phyloP scores from a whole-genome alignment of 805 yeast species.

The Maudiozyma saulgeensis region DNA sequence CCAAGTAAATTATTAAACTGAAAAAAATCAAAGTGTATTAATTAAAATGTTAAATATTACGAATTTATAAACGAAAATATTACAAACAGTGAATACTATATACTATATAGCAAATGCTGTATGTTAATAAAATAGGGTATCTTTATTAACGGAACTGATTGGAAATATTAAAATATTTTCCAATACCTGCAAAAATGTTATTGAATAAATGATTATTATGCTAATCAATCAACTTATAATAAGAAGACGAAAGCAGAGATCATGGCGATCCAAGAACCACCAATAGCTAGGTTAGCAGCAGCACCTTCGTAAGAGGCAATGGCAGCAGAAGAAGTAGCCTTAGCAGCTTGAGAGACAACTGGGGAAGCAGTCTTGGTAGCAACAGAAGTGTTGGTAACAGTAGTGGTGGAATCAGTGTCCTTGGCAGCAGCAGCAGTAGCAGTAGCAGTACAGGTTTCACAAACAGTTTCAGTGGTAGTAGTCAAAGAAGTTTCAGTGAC shows the following conservation, averaged over 20 bases:
- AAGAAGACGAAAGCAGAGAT: constrained; percentile 3
- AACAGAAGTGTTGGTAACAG: constrained; percentile 1
- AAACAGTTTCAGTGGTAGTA: background rate
- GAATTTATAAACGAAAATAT: constrained; percentile 3
- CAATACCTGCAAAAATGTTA: constrained; percentile 1
- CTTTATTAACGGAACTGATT: constrained; percentile 2
- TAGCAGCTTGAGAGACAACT: background rate
- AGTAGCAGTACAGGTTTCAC: background rate
- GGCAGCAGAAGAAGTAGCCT: background rate
- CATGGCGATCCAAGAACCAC: constrained; percentile 4
- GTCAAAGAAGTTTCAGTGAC: constrained; percentile 1
- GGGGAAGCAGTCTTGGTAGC: constrained; percentile 1
- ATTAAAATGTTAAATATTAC: constrained; percentile 1
- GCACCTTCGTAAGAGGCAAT: constrained; percentile 2
- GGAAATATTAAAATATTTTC: background rate
- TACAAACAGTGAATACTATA: constrained; percentile 1
- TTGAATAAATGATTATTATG: background rate
- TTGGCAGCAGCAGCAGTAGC: background rate
- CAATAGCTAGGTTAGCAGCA: constrained; percentile 4
- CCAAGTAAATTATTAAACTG: background rate
- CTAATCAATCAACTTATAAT: background rate
- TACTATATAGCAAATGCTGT: background rate
- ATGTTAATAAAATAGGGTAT: constrained; percentile 1
- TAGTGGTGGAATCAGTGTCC: background rate
- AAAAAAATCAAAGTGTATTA: background rate